These are phyloP conservation scores for Aureobasidium sp. DNA, from an alignment of 2,329 filamentous ascomycete species.

Conservation along the genomic window DNA sequence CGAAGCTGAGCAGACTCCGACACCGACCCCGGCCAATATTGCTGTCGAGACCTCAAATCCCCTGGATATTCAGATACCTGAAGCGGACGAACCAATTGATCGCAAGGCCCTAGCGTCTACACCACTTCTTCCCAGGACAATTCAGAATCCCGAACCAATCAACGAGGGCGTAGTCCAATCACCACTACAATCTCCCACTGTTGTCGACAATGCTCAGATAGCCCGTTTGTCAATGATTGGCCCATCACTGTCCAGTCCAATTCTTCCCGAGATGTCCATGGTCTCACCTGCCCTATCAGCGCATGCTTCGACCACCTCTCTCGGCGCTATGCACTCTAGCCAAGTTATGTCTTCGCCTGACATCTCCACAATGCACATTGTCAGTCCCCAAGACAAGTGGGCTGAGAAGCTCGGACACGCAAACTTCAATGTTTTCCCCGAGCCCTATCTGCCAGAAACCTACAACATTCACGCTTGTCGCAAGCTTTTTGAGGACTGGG, in stretches of 20 bases:
- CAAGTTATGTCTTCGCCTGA: slow-evolving; percentile 43
- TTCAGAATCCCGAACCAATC: slow-evolving; percentile 47
- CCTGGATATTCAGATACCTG: slow-evolving; percentile 19
- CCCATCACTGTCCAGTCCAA: slow-evolving; percentile 33
- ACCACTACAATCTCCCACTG: slow-evolving; percentile 76
- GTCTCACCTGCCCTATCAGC: slow-evolving; percentile 65
- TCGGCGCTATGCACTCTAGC: slow-evolving; percentile 46
- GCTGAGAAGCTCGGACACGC: slow-evolving; percentile 79
- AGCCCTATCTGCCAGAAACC: slow-evolving; percentile 63
- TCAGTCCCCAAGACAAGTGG: slow-evolving; percentile 69
- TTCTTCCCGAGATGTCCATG: slow-evolving; percentile 39
- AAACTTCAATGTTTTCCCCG: slow-evolving; percentile 80
- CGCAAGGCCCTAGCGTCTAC: slow-evolving; percentile 64
- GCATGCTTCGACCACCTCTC: slow-evolving; percentile 69
- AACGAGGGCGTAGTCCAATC: slow-evolving; percentile 57
- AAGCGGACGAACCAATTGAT: slow-evolving; percentile 39
- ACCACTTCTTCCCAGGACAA: slow-evolving; percentile 73
- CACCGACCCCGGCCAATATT: slow-evolving; percentile 28
- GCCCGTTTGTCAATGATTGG: slow-evolving; percentile 20
- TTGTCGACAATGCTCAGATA: slow-evolving; percentile 50
- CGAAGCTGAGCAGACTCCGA: slow-evolving; percentile 18
- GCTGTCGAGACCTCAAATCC: slow-evolving; percentile 16
- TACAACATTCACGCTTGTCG: slow-evolving; percentile 51
- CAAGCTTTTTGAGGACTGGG: slow-evolving; percentile 70
- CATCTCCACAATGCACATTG: slow-evolving; percentile 56